Evolutionary conservation across 176 grass and related monocot species (phyloP), one percentile per base, ranked within the genome.

Genomic region (Triticum turgidum): DNA sequence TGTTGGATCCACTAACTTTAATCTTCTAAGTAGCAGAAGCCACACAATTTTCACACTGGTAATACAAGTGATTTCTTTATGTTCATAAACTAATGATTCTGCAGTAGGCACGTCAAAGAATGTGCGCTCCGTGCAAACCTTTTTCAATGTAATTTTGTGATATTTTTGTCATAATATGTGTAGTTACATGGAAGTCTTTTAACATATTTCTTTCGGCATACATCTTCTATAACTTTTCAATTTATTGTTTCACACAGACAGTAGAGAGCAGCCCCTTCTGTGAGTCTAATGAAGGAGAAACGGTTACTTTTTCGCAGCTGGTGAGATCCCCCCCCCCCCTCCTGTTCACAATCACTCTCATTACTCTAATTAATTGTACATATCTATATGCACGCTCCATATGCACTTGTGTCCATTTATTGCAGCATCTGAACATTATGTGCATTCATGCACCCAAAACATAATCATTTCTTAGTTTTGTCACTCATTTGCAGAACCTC

Each of bases 21-120:
- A 99, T 76, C 69, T 99, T 70, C 85, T 97, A 34, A 99, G 97
- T 89, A 99, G 97, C 91, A 94, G 97, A 97, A 99, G 97, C 86
- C 97, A 99, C 89, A 99, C 97, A 86, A 99, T 99, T 90, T 99
- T 99, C 84, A 99, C 97, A 79, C 84, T 99, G 97, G 97, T 99
- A 97, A 85, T 83, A 41, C 27, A 38, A 75, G 25, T 18, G 6
- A 34, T 47, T 25, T 25, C 9, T 22, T 63, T 84, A 14, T 64
- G 17, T 47, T 51, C 42, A 38, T 63, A 63, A 63, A 63, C 9
- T 63, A 63, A 63, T 63, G 56, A 59, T 59, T 59, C 56, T 59
- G 56, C 56, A 59, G 1, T 59, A 21, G 56, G 20, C 3, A 56
- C 9, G n/a, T 63, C 61, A 63, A 63, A 63, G 61, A 63, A 63